phyloP scores from a whole-genome alignment of 805 yeast species.

The Metschnikowia similis region DNA sequence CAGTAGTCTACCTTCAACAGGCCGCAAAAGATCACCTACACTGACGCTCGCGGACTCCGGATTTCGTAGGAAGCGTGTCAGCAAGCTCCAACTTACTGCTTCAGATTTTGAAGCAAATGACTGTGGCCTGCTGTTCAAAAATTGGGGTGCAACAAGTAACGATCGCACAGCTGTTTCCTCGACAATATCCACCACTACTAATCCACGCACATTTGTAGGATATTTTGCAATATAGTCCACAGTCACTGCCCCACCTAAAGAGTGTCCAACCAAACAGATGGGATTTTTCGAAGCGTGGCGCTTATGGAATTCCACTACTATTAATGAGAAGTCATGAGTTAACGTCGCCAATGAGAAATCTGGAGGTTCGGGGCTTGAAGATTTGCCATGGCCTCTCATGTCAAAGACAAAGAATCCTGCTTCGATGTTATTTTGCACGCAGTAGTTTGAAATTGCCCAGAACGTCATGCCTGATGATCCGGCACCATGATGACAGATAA shows the following conservation, averaged over 20 bases:
- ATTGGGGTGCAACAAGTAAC: slow-evolving; percentile 60
- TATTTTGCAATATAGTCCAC: slow-evolving; percentile 43
- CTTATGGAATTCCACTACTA: slow-evolving; percentile 39
- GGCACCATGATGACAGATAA: slow-evolving; percentile 89
- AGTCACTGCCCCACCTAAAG: slow-evolving; percentile 85
- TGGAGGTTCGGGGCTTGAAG: slow-evolving; percentile 13
- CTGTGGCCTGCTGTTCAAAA: slow-evolving; percentile 61
- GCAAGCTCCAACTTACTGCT: slow-evolving; percentile 84
- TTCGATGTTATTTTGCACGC: slow-evolving; percentile 40
- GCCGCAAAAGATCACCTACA: slow-evolving; percentile 63
- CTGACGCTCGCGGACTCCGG: slow-evolving; percentile 63
- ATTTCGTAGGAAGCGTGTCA: slow-evolving; percentile 50
- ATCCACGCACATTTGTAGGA: slow-evolving; percentile 49
- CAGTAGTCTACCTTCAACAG: slow-evolving; percentile 17
- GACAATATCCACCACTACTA: slow-evolving; percentile 83
- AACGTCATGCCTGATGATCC: slow-evolving; percentile 85
- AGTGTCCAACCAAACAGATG: slow-evolving; percentile 76
- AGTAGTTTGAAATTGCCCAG: slow-evolving; percentile 46
- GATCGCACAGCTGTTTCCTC: slow-evolving; percentile 87
- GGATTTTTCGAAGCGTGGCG: slow-evolving; percentile 12
- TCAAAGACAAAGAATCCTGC: slow-evolving; percentile 59
- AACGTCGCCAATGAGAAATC: slow-evolving; percentile 48
- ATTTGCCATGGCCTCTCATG: slow-evolving; percentile 77
- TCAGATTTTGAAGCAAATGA: slow-evolving; percentile 46
- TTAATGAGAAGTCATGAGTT: slow-evolving; percentile 51